Conservation (phyloP, 1,284 basidiomycete genomes). For the Pseudozyma thailandica region DNA sequence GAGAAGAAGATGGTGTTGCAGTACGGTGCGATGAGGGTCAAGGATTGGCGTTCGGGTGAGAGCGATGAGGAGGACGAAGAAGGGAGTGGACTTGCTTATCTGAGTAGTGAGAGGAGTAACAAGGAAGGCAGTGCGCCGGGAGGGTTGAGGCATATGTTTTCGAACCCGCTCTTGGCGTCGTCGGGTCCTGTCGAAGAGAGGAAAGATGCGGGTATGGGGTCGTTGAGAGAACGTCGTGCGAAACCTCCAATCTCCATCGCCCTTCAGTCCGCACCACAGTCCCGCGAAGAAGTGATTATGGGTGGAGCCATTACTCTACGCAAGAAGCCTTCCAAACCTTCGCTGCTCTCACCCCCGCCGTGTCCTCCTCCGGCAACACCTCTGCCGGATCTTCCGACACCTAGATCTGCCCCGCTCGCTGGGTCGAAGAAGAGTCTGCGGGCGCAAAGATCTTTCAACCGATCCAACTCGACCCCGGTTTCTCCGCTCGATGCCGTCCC, state of each 20-base stretch:
- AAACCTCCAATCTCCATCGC: slow-evolving; percentile 32
- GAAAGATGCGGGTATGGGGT: background rate
- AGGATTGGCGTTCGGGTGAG: background rate
- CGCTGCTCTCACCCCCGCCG: slow-evolving; percentile 16
- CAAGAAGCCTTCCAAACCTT: slow-evolving; percentile 2
- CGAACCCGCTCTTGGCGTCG: slow-evolving; percentile 1
- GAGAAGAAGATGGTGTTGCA: background rate
- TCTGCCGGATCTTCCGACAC: slow-evolving; percentile 18
- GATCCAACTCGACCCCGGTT: slow-evolving; percentile 18
- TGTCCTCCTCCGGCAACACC: slow-evolving; percentile 28
- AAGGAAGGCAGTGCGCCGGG: background rate
- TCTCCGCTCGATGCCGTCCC: slow-evolving; percentile 2
- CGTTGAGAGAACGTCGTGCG: slow-evolving; percentile 27
- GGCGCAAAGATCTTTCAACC: slow-evolving; percentile 10
- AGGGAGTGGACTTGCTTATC: background rate
- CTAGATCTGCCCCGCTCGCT: slow-evolving; percentile 2
- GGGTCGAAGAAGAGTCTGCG: background rate
- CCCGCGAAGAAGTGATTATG: too few relatives aligned
- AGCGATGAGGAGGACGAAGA: background rate
- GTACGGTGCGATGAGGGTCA: slow-evolving; percentile 26
- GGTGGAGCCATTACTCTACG: background rate
- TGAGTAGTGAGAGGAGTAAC: background rate
- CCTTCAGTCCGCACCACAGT: background rate
- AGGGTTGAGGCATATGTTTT: slow-evolving; percentile 24
- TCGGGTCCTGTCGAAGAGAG: background rate